Base-by-base conservation (phyloP, 441 rosid genomes). In the Hura crepitans region DNA sequence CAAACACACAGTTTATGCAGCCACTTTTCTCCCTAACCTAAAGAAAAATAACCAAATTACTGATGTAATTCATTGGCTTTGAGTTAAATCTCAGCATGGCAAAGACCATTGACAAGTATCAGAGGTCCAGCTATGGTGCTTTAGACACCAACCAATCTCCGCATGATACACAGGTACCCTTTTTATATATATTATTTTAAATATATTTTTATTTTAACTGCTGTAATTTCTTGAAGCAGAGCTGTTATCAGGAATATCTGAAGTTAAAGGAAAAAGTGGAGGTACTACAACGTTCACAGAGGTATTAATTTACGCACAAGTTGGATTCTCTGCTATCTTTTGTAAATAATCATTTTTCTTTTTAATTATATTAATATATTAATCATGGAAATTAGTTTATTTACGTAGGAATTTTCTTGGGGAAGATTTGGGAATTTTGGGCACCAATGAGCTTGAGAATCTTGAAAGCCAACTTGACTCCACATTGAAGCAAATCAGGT, bases 21-120 rank as follows among this genome's bases (percentile, higher is more conserved):
- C 4, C 39, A 35, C 7, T 35, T 35, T 35, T 35, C 7, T 0
- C 4, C 39, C 39, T 35, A 4, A 35, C 7, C 39, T 4, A 35
- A 35, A 35, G 39, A 35, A 35, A 35, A 35, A 35, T 33, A 33
- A 33, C 37, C 6, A 33, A 33, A 4, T 4, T 35, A 8, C 10
- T 42, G 10, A 2, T 42, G 10, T n/a, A 6, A 50, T 50, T 50
- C 8, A 50, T n/a, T n/a, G 25, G 55, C 14, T 30, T 30, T 60
- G 17, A 4, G 11, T 22, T 23, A 37, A 20, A 61, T 9, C 46
- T 1, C 79, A 92, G 96, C 77, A 85, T 86, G 85, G 42, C 77
- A n/a, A 79, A 76, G 74, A 84, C 84, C 27, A 72, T 92, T 71
- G 92, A 90, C 76, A 92, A 72, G 80, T 92, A 88, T 80, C 88